Percentiles rank a stretch among this genome's conserved stretches.
Evolutionary conservation across 2,329 filamentous ascomycete species (phyloP).

Genomic region (Emergomyces pasteurianus): DNA sequence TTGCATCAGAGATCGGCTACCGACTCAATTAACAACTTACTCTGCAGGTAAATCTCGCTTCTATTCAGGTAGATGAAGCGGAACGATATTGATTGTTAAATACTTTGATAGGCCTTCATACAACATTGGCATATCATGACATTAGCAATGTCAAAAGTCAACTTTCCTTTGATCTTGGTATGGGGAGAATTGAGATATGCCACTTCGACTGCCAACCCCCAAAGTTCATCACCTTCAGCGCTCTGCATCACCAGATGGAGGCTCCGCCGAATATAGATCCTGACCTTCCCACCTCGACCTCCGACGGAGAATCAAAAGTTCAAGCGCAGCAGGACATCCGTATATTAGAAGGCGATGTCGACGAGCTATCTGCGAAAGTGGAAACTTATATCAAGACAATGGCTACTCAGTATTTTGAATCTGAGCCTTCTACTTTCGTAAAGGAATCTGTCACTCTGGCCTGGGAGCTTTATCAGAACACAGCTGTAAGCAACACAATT

Average conservation of each 20-base stretch:
- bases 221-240: conserved; percentile 37
- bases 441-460: conserved; percentile 36
- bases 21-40: conserved; percentile 47
- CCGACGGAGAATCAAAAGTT: conserved; percentile 26
- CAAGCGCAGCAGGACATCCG: conserved; percentile 31
- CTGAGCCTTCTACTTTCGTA: conserved; percentile 41
- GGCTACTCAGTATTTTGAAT: conserved; percentile 34
- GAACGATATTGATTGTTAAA: not conserved
- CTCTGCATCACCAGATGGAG: conserved; percentile 28
- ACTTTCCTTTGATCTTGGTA: conserved; percentile 36
- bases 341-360: conserved; percentile 38
- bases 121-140: conserved; percentile 41
- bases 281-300: conserved; percentile 30
- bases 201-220: conserved; percentile 42
- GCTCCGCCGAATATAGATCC: conserved; percentile 26
- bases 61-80: not conserved
- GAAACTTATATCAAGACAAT: conserved; percentile 43
- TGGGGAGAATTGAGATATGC: conserved; percentile 43
- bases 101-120: conserved; percentile 32
- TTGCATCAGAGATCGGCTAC: conserved; percentile 46
- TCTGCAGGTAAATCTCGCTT: conserved; percentile 32
- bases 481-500: conserved; percentile 21
- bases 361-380: conserved; percentile 41
- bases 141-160: conserved; percentile 38
- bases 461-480: conserved; percentile 25